Percentiles rank a stretch among this genome's conserved stretches.
These are phyloP conservation scores for Liriodendron chinense DNA, from an alignment of 164 flowering plant genomes.

Conservation along the genomic window DNA sequence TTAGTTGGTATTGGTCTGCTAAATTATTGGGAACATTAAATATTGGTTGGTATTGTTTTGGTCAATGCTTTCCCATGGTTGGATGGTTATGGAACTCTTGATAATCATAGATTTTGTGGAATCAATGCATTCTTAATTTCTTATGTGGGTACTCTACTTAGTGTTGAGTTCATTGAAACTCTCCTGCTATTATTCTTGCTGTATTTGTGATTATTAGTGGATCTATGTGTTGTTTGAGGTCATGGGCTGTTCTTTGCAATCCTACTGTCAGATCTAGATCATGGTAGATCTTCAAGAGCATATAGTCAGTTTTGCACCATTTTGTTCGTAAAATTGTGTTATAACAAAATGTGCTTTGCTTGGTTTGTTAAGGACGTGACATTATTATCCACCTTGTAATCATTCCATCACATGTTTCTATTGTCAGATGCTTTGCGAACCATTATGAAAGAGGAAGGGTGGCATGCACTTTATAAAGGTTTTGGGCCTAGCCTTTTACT, in stretches of 20 bases:
- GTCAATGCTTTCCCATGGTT: neutral
- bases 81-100: neutral
- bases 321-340: neutral
- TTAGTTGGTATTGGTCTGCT: no score
- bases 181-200: neutral
- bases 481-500: constrained; percentile 83
- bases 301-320: neutral
- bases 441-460: constrained; percentile 94
- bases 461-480: constrained; percentile 84
- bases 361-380: constrained; percentile 1
- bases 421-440: constrained; percentile 88
- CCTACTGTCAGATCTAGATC: neutral
- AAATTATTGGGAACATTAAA: no score
- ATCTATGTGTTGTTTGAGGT: neutral
- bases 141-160: neutral
- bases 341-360: neutral
- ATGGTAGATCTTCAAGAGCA: neutral
- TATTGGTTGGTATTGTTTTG: no score
- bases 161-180: neutral
- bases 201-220: neutral
- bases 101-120: neutral
- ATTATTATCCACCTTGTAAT: constrained; percentile 8
- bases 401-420: constrained; percentile 1
- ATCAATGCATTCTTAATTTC: neutral
- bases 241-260: neutral